phyloP scores from a whole-genome alignment of 1,284 basidiomycete species.

The Leucoagaricus sp. region DNA sequence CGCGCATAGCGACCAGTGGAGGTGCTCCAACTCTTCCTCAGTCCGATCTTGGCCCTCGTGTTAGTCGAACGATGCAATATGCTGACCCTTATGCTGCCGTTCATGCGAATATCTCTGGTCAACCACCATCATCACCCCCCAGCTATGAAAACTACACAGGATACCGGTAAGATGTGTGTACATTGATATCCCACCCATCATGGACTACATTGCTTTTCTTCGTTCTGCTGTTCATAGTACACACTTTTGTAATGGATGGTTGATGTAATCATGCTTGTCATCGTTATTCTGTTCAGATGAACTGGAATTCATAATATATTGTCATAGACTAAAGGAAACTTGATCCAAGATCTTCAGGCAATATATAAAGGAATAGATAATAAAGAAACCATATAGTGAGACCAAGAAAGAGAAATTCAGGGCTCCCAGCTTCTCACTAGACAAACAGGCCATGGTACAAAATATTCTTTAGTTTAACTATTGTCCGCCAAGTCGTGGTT shows the following conservation, averaged over 20 bases:
- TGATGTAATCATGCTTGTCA: conserved; percentile 3
- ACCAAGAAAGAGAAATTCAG: no score
- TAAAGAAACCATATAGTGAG: not conserved
- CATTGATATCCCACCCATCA: not conserved
- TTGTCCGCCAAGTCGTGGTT: no score
- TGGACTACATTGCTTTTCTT: not conserved
- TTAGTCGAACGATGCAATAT: conserved; percentile 88
- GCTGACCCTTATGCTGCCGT: conserved; percentile 81
- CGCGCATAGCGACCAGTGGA: conserved; percentile 16
- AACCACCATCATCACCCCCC: conserved; percentile 37
- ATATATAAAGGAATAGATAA: not conserved
- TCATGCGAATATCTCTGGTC: conserved; percentile 49
- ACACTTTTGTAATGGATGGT: not conserved
- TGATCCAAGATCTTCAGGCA: conserved; percentile 2
- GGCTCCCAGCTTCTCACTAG: no score
- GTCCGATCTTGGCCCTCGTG: conserved; percentile 45
- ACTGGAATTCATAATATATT: not conserved
- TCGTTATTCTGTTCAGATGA: not conserved
- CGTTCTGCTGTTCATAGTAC: not conserved
- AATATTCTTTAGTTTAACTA: no score
- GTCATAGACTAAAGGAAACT: not conserved
- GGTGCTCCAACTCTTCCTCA: conserved; percentile 37
- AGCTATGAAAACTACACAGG: conserved; percentile 52
- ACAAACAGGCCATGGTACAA: no score
- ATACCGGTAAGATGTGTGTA: conserved; percentile 33